phyloP scores from a whole-genome alignment of 129 eudicot species.

The Heracleum sosnowskyi region DNA sequence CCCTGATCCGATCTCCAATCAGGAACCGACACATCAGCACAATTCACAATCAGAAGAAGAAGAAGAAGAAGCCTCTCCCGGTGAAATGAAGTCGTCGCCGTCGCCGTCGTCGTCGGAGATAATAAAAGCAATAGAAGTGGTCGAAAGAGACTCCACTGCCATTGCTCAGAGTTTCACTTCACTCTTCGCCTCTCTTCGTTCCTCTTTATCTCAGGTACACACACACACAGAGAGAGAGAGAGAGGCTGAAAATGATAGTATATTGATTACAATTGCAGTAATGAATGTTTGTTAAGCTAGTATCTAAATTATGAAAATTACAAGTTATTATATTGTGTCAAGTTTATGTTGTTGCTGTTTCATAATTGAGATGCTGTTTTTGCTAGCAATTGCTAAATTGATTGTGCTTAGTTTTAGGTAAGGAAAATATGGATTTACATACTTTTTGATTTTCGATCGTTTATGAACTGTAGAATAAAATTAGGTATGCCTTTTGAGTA shows the following conservation, averaged over 20 bases:
- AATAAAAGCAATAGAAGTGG: slow-evolving; percentile 58
- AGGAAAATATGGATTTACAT: not conserved
- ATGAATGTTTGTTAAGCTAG: not conserved
- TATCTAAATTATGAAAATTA: not conserved
- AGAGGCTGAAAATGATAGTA: too few species aligned
- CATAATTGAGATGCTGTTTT: not conserved
- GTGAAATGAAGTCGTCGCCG: slow-evolving; percentile 20
- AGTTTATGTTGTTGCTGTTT: not conserved
- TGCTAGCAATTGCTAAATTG: not conserved
- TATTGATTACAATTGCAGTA: not conserved
- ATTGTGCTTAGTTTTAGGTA: not conserved
- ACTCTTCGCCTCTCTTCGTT: slow-evolving; percentile 79
- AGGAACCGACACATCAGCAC: not conserved
- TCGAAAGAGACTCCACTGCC: slow-evolving; percentile 79
- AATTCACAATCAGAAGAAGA: not conserved
- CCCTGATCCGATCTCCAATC: slow-evolving; percentile 12
- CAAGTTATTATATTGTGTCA: not conserved
- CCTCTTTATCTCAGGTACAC: slow-evolving; percentile 57
- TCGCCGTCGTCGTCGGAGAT: slow-evolving; percentile 33
- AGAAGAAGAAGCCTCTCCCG: slow-evolving; percentile 9
- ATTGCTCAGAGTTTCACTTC: slow-evolving; percentile 83
- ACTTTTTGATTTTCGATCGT: not conserved
- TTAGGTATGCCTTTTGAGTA: not conserved
- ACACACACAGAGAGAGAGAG: not conserved
- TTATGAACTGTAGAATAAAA: not conserved